Base-by-base conservation (phyloP, 1,139 yeast species). In the Candida dubliniensis region DNA sequence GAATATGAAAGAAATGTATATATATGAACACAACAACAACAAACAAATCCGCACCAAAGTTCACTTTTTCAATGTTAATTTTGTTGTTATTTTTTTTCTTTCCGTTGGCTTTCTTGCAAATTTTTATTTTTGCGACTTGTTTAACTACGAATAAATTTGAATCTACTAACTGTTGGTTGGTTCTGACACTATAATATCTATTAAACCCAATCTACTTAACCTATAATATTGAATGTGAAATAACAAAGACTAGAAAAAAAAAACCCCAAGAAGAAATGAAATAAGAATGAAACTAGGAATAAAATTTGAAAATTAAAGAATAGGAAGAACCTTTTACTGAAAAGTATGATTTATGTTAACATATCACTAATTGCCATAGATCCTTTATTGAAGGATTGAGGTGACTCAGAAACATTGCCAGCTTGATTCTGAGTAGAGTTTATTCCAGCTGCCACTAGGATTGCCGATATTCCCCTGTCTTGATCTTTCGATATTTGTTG, bases 301-400 rank as follows among this genome's bases (percentile, higher is more conserved):
- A 25, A 14, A 23, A 15, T 29, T n/a, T n/a, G n/a, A 31, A 18
- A 18, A 31, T 27, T n/a, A 13, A 12, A 31, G 12, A 23, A 33
- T 14, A 39, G 33, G 27, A 15, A 33, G 14, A 31, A 12, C 24
- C 24, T n/a, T 12, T 2, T 13, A 25, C 32, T 30, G 9, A 5
- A 18, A 18, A 18, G 23, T 10, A 7, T 14, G 7, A 10, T 13
- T 36, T 43, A 58, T 6, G 63, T 51, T 38, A 64, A 52, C 48
- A 65, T 60, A 44, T 65, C 67, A 48, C 61, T 56, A 35, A 65
- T 65, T 49, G 55, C 59, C 46, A 65, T 59, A 45, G 32, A 30
- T 14, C 9, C 9, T 66, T 61, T n/a, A 56, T 45, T 43, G 34
- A 4, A 26, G 23, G 23, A 15, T 33, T 29, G 37, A 23, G 37